phyloP scores from a whole-genome alignment of 306 rosid genomes.

The Purshia tridentata region DNA sequence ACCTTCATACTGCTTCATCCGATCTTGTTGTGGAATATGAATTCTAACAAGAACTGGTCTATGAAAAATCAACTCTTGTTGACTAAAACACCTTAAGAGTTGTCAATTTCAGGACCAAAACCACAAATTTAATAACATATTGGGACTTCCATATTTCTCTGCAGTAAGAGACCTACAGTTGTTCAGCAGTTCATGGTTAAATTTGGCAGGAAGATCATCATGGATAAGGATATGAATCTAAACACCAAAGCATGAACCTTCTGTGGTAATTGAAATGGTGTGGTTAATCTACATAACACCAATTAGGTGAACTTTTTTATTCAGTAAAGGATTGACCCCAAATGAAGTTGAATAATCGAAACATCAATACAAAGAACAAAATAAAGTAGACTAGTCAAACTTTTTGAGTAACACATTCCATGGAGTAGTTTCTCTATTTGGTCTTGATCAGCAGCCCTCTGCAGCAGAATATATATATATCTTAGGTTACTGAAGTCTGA shows the following conservation, averaged over 20 bases:
- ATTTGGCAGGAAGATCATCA: slow-evolving; percentile 54
- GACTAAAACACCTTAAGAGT: slow-evolving; percentile 37
- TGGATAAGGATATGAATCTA: slow-evolving; percentile 61
- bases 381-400: slow-evolving; percentile 44
- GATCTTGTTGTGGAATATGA: slow-evolving; percentile 77
- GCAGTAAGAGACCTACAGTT: slow-evolving; percentile 58
- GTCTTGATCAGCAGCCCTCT: background rate
- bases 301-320: slow-evolving; percentile 18
- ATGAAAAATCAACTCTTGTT: slow-evolving; percentile 60
- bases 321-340: slow-evolving; percentile 20
- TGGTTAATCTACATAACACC: slow-evolving; percentile 11
- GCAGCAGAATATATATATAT: background rate
- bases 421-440: slow-evolving; percentile 11
- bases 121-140: slow-evolving; percentile 43
- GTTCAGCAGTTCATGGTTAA: slow-evolving; percentile 52
- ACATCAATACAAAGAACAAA: slow-evolving; percentile 30
- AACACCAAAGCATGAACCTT: slow-evolving; percentile 50
- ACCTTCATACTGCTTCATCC: slow-evolving; percentile 67
- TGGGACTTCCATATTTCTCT: slow-evolving; percentile 30
- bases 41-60: slow-evolving; percentile 65
- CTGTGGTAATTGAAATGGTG: slow-evolving; percentile 10
- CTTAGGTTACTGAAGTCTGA: background rate
- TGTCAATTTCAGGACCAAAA: slow-evolving; percentile 49
- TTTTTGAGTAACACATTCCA: slow-evolving; percentile 32
- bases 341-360: slow-evolving; percentile 40